Percentiles rank a stretch among this genome's conserved stretches.
These are phyloP conservation scores for Eudorina sp. DNA, from an alignment of 139 green algal genomes.

Conservation along the genomic window DNA sequence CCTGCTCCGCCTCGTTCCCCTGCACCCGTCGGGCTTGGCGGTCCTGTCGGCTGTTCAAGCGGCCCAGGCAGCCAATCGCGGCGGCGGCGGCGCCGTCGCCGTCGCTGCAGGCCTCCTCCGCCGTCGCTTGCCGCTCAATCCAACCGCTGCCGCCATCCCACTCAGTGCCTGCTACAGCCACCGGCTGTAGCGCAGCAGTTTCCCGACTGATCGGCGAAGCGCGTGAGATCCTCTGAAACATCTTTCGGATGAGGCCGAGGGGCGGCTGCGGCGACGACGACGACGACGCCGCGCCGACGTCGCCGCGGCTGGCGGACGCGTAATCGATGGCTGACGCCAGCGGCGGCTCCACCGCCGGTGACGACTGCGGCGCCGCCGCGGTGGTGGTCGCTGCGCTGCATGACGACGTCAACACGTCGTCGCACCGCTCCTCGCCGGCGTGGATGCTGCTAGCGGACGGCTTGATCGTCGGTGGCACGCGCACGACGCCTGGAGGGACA, in stretches of 20 bases:
- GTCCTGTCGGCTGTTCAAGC: no score
- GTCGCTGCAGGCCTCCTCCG: no score
- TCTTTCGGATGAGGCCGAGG: not conserved
- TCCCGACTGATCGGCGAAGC: not conserved
- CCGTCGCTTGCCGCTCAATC: not conserved
- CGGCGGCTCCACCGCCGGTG: not conserved
- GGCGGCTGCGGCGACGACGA: no score
- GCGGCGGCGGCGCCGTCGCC: no score
- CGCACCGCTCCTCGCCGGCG: not conserved
- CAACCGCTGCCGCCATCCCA: not conserved
- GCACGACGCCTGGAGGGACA: not conserved
- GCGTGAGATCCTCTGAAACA: slow-evolving; percentile 2
- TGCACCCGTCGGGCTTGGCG: no score
- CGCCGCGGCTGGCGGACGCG: no score
- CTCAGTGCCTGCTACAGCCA: not conserved
- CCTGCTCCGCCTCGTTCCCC: no score
- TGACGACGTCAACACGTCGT: no score
- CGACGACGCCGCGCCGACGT: no score
- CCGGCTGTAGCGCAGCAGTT: not conserved
- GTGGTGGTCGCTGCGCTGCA: no score
- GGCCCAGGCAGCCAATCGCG: no score
- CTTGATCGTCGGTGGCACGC: not conserved
- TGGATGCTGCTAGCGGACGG: not conserved
- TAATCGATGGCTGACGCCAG: not conserved
- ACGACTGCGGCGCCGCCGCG: no score